phyloP scores from a whole-genome alignment of 192 early-diverging fungal species.

The Coemansia sp. region DNA sequence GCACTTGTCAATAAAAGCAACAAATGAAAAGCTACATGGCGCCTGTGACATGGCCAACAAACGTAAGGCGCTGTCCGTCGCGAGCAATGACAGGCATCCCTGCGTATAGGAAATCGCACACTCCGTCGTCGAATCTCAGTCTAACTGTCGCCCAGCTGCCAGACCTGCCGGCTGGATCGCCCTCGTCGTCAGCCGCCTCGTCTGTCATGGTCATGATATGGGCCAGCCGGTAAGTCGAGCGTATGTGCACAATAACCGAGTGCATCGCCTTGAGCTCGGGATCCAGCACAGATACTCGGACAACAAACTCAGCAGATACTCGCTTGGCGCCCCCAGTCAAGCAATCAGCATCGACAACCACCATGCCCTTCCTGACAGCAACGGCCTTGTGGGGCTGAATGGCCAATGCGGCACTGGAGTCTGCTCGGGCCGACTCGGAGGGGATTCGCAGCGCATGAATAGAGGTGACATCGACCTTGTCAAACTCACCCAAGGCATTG shows the following conservation, averaged over 20 bases:
- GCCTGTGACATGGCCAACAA: conserved; percentile 30
- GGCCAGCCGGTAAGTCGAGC: conserved; percentile 37
- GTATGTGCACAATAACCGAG: conserved; percentile 35
- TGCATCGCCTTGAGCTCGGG: conserved; percentile 11
- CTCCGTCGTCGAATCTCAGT: conserved; percentile 27
- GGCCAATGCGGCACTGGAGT: conserved; percentile 76
- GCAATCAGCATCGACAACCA: conserved; percentile 42
- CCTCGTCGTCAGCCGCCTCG: background rate
- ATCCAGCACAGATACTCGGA: conserved; percentile 23
- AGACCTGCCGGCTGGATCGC: background rate
- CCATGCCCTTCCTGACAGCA: conserved; percentile 55
- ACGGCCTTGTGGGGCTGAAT: conserved; percentile 46
- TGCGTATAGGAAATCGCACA: conserved; percentile 25
- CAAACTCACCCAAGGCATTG: conserved; percentile 62
- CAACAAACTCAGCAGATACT: conserved; percentile 30
- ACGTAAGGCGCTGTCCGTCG: conserved; percentile 36
- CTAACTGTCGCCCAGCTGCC: conserved; percentile 10
- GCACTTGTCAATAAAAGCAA: background rate
- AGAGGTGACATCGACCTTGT: conserved; percentile 64
- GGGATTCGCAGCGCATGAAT: conserved; percentile 83
- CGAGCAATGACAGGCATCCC: conserved; percentile 43
- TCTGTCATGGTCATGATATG: conserved; percentile 21
- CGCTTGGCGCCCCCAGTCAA: conserved; percentile 4
- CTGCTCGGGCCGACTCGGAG: conserved; percentile 61
- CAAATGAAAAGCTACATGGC: background rate